Evolutionary conservation across 495 filamentous ascomycete genomes (phyloP), one percentile per base, ranked within the genome.

Genomic region (Pseudotulostoma volvatum): DNA sequence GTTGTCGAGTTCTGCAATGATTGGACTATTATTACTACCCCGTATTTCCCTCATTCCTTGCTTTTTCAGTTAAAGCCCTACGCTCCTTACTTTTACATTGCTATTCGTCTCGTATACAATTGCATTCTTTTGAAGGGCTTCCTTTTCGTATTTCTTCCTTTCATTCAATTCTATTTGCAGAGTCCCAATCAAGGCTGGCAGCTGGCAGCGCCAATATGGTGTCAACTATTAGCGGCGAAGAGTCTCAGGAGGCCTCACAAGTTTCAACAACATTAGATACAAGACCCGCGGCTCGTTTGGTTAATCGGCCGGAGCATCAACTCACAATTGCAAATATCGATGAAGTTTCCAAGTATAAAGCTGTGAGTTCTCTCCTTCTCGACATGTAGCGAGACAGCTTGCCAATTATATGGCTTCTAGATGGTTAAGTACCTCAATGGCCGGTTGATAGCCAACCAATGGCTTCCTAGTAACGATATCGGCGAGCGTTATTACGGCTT

Each of bases 401-500:
- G 18, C 31, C 1, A 30, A 14, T 35, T n/a, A 39, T 35, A 5
- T 28, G 15, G 18, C 21, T 39, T 8, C 9, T 39, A 43, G 41
- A 43, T 43, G 41, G 34, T 43, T 14, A 43, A 39, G 21, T 43
- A 40, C 18, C 36, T 43, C 34, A 25, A 43, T 43, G 28, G 36
- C 16, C 34, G 36, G 32, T 33, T 37, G 35, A 32, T 30, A 33
- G 41, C 34, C 34, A 38, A 21, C 28, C 42, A 63, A 65, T 41
- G 60, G 57, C 3, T 65, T 53, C 39, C 46, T 36, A 4, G 11
- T 15, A 35, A 42, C 21, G 34, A 34, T 18, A 5, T 18, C 13
- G 33, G 13, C 5, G 5, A 35, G 5, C 5, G 13, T 13, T 43
- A 20, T 7, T 25, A 19, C 7, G 41, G 41, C 23, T 28, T 44